Conservation (phyloP, 1,139 yeast species). For the Nakaseomyces bracarensis region DNA sequence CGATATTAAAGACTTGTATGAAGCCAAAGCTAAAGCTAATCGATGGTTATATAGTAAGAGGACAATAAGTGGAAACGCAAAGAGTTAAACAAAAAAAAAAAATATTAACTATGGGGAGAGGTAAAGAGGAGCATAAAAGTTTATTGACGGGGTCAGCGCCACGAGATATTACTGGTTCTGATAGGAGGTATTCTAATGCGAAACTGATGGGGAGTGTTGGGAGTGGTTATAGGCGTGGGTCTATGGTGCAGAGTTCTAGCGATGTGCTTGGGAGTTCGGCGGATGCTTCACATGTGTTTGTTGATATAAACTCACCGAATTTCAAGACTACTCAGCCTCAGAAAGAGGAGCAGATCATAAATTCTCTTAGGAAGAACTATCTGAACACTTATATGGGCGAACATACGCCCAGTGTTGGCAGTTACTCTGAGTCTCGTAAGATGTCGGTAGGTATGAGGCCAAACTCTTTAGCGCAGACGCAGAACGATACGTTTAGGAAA, state of each 20-base stretch:
- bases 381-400: conserved; percentile 13
- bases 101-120: not conserved
- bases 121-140: conserved; percentile 1
- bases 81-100: not conserved
- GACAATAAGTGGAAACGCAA: not conserved
- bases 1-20: no score
- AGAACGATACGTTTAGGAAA: not conserved
- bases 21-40: no score
- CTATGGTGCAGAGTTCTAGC: not conserved
- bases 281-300: conserved; percentile 20
- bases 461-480: conserved; percentile 1
- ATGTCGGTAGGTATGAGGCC: not conserved
- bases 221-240: conserved; percentile 7
- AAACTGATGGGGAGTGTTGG: conserved; percentile 4
- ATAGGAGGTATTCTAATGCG: conserved; percentile 10
- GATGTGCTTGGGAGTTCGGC: conserved; percentile 5
- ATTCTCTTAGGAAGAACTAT: conserved; percentile 25
- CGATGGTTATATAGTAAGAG: no score
- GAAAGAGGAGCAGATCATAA: conserved; percentile 24
- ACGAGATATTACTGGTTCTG: not conserved
- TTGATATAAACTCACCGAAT: conserved; percentile 31
- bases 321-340: conserved; percentile 23
- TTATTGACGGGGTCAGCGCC: not conserved
- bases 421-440: conserved; percentile 2
- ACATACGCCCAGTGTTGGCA: conserved; percentile 2